Percentiles rank a stretch among this genome's conserved stretches.
These are phyloP conservation scores for Sugiyamaella grinbergsii DNA, from an alignment of 1,139 yeast genomes.

Conservation along the genomic window DNA sequence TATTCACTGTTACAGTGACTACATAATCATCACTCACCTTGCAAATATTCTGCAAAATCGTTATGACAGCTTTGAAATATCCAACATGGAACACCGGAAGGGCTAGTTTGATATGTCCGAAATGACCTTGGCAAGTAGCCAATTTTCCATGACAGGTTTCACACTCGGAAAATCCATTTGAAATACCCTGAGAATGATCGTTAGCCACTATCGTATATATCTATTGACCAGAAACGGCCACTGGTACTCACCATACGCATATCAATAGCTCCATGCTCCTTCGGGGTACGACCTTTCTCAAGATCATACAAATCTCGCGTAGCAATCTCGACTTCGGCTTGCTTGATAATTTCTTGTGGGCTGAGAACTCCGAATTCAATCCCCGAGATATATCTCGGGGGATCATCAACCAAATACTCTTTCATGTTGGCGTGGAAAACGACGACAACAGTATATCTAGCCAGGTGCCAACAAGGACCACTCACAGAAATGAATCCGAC, in stretches of 20 bases:
- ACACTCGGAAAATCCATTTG: constrained; percentile 82
- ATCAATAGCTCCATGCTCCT: constrained; percentile 84
- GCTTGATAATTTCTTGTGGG: constrained; percentile 87
- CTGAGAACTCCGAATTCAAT: constrained; percentile 91
- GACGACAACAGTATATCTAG: not conserved
- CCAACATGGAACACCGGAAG: constrained; percentile 98
- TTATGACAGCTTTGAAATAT: constrained; percentile 87
- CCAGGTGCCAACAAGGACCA: not conserved
- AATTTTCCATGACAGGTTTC: constrained; percentile 88
- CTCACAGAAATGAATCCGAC: not conserved
- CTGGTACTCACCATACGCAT: constrained; percentile 66
- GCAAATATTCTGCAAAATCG: constrained; percentile 88
- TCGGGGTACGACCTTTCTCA: constrained; percentile 81
- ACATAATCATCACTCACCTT: constrained; percentile 38
- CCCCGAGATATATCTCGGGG: constrained; percentile 89
- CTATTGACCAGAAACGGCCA: too few species aligned
- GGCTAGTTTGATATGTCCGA: constrained; percentile 91
- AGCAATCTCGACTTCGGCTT: constrained; percentile 90
- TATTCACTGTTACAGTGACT: too few species aligned
- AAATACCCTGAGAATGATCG: constrained; percentile 62
- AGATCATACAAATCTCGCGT: constrained; percentile 91
- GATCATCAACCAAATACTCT: constrained; percentile 73
- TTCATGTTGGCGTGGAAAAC: constrained; percentile 51
- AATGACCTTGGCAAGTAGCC: constrained; percentile 97
- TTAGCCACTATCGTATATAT: too few species aligned